Evolutionary conservation across 306 rosid species (phyloP).

Genomic region (Cicer cuneatum): DNA sequence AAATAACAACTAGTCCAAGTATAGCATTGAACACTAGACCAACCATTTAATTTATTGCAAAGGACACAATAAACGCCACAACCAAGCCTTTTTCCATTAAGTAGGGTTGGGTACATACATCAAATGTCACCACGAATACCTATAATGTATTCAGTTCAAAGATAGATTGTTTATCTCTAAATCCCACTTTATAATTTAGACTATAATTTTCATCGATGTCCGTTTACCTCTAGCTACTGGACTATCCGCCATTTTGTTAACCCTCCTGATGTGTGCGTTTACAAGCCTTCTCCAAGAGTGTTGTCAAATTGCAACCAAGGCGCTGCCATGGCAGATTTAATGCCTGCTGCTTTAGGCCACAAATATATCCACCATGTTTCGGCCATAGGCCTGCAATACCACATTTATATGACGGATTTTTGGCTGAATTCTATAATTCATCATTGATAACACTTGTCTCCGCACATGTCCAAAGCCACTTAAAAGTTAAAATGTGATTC

Average conservation of each 20-base stretch:
- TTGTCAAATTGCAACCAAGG: too few relatives aligned
- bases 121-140: background rate
- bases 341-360: background rate
- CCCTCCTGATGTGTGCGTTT: too few relatives aligned
- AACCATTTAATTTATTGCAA: background rate
- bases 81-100: background rate
- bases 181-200: background rate
- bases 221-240: background rate
- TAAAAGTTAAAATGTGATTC: too few relatives aligned
- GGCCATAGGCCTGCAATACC: background rate
- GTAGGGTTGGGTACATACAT: background rate
- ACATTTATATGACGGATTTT: background rate
- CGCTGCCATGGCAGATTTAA: background rate
- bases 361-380: background rate
- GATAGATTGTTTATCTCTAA: background rate
- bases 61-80: background rate
- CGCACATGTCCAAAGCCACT: background rate
- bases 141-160: background rate
- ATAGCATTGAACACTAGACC: slow-evolving; percentile 12
- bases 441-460: background rate
- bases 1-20: slow-evolving; percentile 21
- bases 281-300: too few relatives aligned
- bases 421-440: background rate
- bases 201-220: background rate
- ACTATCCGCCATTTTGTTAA: background rate